Conservation (phyloP, 2,329 filamentous ascomycete species). For the Paracorniculantispora psalliotae region DNA sequence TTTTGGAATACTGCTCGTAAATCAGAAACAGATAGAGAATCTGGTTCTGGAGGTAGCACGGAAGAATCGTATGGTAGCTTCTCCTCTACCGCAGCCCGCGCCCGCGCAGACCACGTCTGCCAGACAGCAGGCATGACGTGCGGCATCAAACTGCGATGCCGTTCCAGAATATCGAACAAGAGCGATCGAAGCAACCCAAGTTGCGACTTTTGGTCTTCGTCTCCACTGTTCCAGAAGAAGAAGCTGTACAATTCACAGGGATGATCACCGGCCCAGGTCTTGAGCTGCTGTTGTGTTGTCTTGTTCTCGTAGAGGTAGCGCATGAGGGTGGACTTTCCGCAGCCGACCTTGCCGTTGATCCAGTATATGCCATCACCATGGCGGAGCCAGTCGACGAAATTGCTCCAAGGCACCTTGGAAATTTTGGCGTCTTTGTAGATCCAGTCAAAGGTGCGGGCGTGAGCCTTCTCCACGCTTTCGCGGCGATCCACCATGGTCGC, state of each 20-base stretch:
- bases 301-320: conserved; percentile 24
- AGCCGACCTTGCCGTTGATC: conserved; percentile 34
- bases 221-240: conserved; percentile 31
- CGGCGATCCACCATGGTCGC: background rate
- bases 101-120: background rate
- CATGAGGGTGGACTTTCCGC: conserved; percentile 37
- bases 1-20: background rate
- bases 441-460: conserved; percentile 10
- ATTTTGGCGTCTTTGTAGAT: background rate
- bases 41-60: background rate
- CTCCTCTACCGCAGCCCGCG: background rate
- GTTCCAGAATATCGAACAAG: conserved; percentile 26
- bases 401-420: background rate
- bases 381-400: conserved; percentile 22
- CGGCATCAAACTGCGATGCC: conserved; percentile 12
- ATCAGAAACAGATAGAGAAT: background rate
- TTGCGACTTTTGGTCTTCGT: conserved; percentile 25
- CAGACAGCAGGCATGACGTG: conserved; percentile 16
- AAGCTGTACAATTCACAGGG: conserved; percentile 22
- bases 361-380: conserved; percentile 22
- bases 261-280: conserved; percentile 22
- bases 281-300: conserved; percentile 17
- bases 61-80: conserved; percentile 1
- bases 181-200: conserved; percentile 27
- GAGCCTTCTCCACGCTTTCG: conserved; percentile 3